Conservation (phyloP, 2,329 filamentous ascomycete species). For the Amesomyces nigricolor region DNA sequence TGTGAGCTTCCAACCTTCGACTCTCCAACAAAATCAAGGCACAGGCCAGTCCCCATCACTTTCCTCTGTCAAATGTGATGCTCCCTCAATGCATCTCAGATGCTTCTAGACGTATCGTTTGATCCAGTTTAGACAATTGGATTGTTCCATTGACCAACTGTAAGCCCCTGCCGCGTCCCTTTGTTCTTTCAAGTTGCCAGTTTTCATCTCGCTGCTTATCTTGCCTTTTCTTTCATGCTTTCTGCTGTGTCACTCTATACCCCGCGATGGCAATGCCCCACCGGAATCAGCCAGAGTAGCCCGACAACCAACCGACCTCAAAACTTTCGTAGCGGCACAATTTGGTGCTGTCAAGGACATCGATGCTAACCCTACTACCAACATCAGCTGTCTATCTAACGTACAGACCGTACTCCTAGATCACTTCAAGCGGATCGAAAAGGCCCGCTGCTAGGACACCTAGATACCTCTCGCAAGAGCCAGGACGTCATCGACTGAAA, state of each 20-base stretch:
- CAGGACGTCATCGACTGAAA: no score
- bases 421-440: neutral
- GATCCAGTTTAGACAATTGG: no score
- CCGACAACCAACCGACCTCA: neutral
- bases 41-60: no score
- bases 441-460: no score
- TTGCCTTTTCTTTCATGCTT: neutral
- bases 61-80: no score
- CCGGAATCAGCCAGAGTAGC: neutral
- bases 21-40: no score
- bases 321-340: conserved; percentile 1
- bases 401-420: neutral
- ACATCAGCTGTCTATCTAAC: neutral
- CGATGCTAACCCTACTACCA: neutral
- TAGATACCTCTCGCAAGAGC: no score
- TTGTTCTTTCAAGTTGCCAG: neutral
- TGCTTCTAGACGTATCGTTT: no score
- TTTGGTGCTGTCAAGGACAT: neutral
- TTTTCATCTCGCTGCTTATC: neutral
- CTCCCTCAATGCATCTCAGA: no score
- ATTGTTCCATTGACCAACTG: no score
- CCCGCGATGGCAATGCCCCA: neutral
- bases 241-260: conserved; percentile 11
- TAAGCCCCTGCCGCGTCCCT: neutral
- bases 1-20: no score